Conservation (phyloP, 768 basidiomycete species). For the Gyrodon lividus region DNA sequence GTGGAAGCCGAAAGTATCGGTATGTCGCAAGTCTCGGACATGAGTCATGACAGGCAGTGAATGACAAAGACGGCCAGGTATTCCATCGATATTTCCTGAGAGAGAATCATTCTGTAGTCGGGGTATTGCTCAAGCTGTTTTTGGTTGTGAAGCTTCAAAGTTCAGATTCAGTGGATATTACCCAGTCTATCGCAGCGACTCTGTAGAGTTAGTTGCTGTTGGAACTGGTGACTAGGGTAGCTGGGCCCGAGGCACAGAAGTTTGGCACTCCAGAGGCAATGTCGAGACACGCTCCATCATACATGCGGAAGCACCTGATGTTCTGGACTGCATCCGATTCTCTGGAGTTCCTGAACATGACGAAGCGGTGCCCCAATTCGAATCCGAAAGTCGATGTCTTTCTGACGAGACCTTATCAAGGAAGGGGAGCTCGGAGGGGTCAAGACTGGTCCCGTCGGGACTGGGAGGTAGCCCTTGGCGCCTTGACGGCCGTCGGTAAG, state of each 20-base stretch:
- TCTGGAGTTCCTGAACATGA: conserved; percentile 53
- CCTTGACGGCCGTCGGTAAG: conserved; percentile 47
- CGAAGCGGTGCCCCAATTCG: conserved; percentile 31
- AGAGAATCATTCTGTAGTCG: conserved; percentile 47
- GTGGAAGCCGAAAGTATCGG: conserved; percentile 49
- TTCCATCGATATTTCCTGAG: conserved; percentile 28
- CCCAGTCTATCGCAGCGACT: conserved; percentile 37
- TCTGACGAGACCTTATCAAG: conserved; percentile 45
- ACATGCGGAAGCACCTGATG: conserved; percentile 40
- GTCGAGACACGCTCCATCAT: conserved; percentile 60
- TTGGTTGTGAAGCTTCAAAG: conserved; percentile 39
- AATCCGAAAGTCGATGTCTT: conserved; percentile 54
- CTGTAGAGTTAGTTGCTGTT: conserved; percentile 40
- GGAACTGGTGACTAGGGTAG: conserved; percentile 56
- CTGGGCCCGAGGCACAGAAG: conserved; percentile 43
- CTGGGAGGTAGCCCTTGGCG: conserved; percentile 56
- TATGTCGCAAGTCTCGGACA: conserved; percentile 24
- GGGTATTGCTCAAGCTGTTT: conserved; percentile 49
- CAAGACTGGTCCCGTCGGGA: conserved; percentile 71
- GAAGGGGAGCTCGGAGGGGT: conserved; percentile 59
- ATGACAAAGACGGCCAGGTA: conserved; percentile 18
- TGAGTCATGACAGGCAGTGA: not conserved
- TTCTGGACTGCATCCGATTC: conserved; percentile 58
- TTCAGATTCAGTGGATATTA: conserved; percentile 41
- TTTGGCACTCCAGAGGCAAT: conserved; percentile 32